Conservation (phyloP, 345 rosid genomes). For the Corymbia maculata region DNA sequence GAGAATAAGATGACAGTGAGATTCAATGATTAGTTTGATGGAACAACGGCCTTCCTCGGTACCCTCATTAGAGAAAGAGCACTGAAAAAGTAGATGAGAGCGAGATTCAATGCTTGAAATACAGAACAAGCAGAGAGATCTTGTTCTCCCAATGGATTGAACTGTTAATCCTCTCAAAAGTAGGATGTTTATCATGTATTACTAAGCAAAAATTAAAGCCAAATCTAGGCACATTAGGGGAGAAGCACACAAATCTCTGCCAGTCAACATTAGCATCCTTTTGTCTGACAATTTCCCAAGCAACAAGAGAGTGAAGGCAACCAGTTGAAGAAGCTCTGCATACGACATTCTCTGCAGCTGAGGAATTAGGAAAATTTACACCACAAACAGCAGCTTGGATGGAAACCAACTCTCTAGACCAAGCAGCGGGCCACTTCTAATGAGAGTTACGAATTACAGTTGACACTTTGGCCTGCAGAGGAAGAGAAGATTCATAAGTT, state of each 20-base stretch:
- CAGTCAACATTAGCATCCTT: not conserved
- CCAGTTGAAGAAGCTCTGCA: not conserved
- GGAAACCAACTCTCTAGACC: not conserved
- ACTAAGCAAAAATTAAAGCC: not conserved
- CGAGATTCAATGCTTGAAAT: not conserved
- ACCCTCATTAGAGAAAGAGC: not conserved
- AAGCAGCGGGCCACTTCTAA: not conserved
- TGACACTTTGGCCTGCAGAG: not conserved
- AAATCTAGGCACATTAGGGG: not conserved
- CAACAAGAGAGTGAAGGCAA: not conserved
- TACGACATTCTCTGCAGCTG: not conserved
- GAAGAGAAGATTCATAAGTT: not conserved
- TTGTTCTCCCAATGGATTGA: not conserved
- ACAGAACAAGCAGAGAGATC: not conserved
- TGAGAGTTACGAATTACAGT: not conserved
- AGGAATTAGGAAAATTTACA: not conserved
- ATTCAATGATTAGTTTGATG: not conserved
- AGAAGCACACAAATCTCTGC: not conserved
- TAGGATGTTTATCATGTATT: not conserved
- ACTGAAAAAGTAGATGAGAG: accelerated
- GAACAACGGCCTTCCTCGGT: not conserved
- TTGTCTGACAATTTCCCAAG: not conserved
- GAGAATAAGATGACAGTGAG: not conserved
- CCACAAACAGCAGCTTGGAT: not conserved
- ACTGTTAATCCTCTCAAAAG: not conserved